Evolutionary conservation across 306 rosid species (phyloP).

Genomic region (Morella rubra): DNA sequence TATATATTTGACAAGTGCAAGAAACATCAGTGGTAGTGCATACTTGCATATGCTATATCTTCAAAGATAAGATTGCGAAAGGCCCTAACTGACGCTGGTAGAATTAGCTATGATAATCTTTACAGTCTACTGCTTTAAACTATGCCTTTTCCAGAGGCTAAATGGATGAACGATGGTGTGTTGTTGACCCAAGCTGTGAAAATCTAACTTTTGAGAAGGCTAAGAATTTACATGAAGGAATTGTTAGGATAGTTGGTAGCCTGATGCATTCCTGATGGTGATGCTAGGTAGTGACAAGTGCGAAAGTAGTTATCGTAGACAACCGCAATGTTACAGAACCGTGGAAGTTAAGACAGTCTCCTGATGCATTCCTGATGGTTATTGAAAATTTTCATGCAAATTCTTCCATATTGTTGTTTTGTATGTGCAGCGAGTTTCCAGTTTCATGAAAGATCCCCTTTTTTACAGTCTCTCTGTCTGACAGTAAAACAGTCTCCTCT

Average conservation of each 20-base stretch:
- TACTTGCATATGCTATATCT: not conserved
- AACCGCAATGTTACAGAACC: not conserved
- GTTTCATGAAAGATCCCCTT: too few species aligned
- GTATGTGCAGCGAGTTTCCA: too few species aligned
- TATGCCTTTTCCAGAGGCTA: not conserved
- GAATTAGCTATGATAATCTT: not conserved
- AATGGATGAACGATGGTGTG: not conserved
- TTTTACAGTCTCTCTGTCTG: too few species aligned
- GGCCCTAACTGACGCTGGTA: not conserved
- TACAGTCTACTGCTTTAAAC: not conserved
- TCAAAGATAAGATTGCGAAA: not conserved
- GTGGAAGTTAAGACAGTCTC: not conserved
- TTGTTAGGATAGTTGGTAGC: not conserved
- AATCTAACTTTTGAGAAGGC: not conserved
- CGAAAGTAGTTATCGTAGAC: not conserved
- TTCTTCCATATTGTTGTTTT: not conserved
- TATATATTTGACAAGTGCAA: not conserved
- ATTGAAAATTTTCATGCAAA: not conserved
- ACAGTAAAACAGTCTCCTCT: too few species aligned
- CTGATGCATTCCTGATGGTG: not conserved
- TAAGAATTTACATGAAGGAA: not conserved
- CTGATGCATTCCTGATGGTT: too few species aligned
- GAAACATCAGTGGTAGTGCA: not conserved
- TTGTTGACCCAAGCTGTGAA: conserved; percentile 1
- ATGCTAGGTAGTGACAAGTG: not conserved